Percentiles rank a stretch among this genome's conserved stretches.
Conservation (phyloP, 352 stramenopile genomes). For the Nothophytophthora sp. region DNA sequence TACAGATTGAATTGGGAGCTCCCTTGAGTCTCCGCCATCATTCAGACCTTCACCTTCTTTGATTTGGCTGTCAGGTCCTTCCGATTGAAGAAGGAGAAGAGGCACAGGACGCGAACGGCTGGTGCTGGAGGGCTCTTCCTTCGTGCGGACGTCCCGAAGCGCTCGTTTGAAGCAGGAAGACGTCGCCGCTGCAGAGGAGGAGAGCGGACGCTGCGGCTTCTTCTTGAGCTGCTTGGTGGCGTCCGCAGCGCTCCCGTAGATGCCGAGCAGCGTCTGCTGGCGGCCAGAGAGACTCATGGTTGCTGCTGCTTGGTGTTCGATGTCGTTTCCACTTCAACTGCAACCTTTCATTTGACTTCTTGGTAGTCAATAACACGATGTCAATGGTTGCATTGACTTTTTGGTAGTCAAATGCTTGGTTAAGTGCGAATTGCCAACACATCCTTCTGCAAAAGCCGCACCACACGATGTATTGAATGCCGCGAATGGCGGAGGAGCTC, state of each 20-base stretch:
- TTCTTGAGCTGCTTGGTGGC: background rate
- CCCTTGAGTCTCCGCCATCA: background rate
- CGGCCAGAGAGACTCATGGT: slow-evolving; percentile 28
- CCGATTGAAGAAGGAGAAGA: too few relatives aligned
- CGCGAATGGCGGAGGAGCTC: too few relatives aligned
- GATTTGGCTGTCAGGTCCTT: too few relatives aligned
- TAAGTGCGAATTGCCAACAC: background rate
- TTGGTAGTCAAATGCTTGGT: background rate
- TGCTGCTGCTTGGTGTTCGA: background rate
- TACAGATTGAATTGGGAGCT: too few relatives aligned
- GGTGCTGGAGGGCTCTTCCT: slow-evolving; percentile 2
- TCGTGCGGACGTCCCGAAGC: too few relatives aligned
- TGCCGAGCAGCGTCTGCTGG: slow-evolving; percentile 33
- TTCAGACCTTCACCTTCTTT: background rate
- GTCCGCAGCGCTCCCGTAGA: slow-evolving; percentile 24
- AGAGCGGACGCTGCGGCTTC: slow-evolving; percentile 13
- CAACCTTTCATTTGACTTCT: slow-evolving; percentile 1
- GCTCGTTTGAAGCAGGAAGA: background rate
- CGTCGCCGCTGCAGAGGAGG: background rate
- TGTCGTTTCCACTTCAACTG: slow-evolving; percentile 5
- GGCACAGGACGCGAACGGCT: too few relatives aligned
- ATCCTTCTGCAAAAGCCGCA: background rate
- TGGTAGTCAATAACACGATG: background rate
- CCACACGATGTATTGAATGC: too few relatives aligned
- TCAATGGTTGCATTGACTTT: background rate